These are phyloP conservation scores for Metschnikowia continentalis DNA, from an alignment of 805 yeast genomes.

Conservation along the genomic window DNA sequence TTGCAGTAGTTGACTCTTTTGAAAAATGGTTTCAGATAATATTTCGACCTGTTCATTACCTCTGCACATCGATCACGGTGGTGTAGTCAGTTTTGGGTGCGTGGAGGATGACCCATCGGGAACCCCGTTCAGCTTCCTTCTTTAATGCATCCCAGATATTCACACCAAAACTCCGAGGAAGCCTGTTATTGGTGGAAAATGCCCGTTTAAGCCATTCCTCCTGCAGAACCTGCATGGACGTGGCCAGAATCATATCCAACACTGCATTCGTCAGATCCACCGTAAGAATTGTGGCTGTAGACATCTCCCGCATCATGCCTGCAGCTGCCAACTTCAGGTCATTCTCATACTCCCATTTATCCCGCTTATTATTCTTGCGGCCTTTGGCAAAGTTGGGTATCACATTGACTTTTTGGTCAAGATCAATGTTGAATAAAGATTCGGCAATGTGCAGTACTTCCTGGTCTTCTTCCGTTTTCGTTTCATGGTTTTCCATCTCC, in stretches of 20 bases:
- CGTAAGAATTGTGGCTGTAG: constrained; percentile 67
- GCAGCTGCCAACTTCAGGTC: constrained; percentile 61
- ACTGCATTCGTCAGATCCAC: constrained; percentile 83
- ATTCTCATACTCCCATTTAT: constrained; percentile 73
- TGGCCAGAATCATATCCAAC: constrained; percentile 73
- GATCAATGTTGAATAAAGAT: constrained; percentile 30
- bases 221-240: constrained; percentile 60
- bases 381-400: constrained; percentile 83
- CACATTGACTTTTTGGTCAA: constrained; percentile 55
- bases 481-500: constrained; percentile 1
- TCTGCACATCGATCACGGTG: constrained; percentile 26
- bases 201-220: constrained; percentile 85
- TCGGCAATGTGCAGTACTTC: constrained; percentile 17
- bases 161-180: constrained; percentile 77
- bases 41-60: constrained; percentile 6
- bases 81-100: constrained; percentile 77
- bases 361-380: constrained; percentile 69
- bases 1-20: no score
- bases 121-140: constrained; percentile 69
- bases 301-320: constrained; percentile 48
- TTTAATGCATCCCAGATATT: constrained; percentile 67
- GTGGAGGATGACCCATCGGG: constrained; percentile 70
- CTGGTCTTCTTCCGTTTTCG: background rate
- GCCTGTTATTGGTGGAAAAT: constrained; percentile 66
- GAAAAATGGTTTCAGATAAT: no score